These are phyloP conservation scores for Phanerochaete sordida DNA, from an alignment of 768 basidiomycete genomes.

Conservation along the genomic window DNA sequence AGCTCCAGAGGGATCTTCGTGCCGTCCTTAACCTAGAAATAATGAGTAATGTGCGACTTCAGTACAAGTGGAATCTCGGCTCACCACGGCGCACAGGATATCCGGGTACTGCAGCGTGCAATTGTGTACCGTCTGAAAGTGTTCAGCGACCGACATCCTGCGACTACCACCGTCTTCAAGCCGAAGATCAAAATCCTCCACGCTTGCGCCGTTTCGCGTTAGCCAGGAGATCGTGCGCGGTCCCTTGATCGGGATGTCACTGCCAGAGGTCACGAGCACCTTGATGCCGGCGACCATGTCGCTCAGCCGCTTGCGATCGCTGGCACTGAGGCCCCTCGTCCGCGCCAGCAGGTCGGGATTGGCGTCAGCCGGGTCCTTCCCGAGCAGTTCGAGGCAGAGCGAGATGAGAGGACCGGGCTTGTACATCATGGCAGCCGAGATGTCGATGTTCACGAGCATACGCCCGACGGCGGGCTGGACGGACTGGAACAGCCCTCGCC, in stretches of 20 bases:
- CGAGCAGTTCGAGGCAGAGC: constrained; percentile 56
- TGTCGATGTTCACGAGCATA: constrained; percentile 74
- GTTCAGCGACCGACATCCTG: constrained; percentile 52
- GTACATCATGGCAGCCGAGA: constrained; percentile 75
- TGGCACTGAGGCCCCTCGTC: constrained; percentile 39
- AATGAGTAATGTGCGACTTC: no score
- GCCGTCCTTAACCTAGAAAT: constrained; percentile 56
- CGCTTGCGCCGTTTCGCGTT: constrained; percentile 45
- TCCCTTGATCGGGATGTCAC: constrained; percentile 23
- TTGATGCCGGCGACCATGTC: constrained; percentile 54
- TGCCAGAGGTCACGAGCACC: constrained; percentile 34
- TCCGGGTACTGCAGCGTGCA: constrained; percentile 56
- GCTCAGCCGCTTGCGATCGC: constrained; percentile 49
- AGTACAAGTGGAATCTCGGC: no score
- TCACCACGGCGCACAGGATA: constrained; percentile 65
- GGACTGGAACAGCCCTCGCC: constrained; percentile 82
- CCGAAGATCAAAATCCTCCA: constrained; percentile 44
- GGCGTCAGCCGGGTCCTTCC: constrained; percentile 21
- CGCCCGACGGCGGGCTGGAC: constrained; percentile 62
- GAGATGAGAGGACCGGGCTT: constrained; percentile 55
- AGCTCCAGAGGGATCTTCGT: constrained; percentile 68
- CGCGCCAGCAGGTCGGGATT: constrained; percentile 38
- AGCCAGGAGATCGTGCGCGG: constrained; percentile 64
- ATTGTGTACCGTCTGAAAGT: constrained; percentile 55
- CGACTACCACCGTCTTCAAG: constrained; percentile 47